Conservation (phyloP, 1,139 yeast genomes). For the Debaryomycetaceae sp. region DNA sequence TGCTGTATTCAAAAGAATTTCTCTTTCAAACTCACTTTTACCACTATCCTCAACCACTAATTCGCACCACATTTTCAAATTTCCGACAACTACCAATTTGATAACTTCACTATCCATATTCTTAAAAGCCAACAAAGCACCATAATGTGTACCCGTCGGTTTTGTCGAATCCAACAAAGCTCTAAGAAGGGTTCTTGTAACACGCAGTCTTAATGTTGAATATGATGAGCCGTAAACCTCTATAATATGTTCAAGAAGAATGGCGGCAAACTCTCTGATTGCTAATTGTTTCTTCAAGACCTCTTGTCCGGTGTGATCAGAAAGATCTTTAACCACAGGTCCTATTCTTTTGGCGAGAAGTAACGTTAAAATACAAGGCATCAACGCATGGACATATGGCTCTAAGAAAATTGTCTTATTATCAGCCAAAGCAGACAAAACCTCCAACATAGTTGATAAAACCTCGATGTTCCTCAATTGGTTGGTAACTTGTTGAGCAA, state of each 20-base stretch:
- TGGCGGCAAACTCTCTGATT: slow-evolving; percentile 85
- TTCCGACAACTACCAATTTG: slow-evolving; percentile 79
- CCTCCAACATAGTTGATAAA: slow-evolving; percentile 86
- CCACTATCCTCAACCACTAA: slow-evolving; percentile 46
- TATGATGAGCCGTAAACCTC: slow-evolving; percentile 81
- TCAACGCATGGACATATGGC: slow-evolving; percentile 93
- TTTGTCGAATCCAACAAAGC: slow-evolving; percentile 79
- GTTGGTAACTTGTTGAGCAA: slow-evolving; percentile 92
- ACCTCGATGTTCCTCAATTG: slow-evolving; percentile 72
- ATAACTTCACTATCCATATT: slow-evolving; percentile 88
- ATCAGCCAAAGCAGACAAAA: slow-evolving; percentile 77
- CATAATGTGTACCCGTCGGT: slow-evolving; percentile 88
- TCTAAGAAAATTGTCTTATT: slow-evolving; percentile 88
- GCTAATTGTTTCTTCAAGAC: slow-evolving; percentile 48
- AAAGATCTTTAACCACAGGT: slow-evolving; percentile 37
- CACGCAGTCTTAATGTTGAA: slow-evolving; percentile 88
- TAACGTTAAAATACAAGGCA: slow-evolving; percentile 92
- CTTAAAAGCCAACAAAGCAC: slow-evolving; percentile 81
- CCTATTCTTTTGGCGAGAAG: slow-evolving; percentile 91
- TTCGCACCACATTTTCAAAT: slow-evolving; percentile 74
- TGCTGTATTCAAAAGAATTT: slow-evolving; percentile 45
- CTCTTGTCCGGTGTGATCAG: slow-evolving; percentile 27
- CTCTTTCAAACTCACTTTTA: slow-evolving; percentile 40
- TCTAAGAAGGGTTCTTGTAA: slow-evolving; percentile 85
- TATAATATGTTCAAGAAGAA: slow-evolving; percentile 73